A percentile compares a stretch with the other conserved stretches of the same genome.
Conservation (phyloP, 441 rosid genomes). For the Erodium texanum region DNA sequence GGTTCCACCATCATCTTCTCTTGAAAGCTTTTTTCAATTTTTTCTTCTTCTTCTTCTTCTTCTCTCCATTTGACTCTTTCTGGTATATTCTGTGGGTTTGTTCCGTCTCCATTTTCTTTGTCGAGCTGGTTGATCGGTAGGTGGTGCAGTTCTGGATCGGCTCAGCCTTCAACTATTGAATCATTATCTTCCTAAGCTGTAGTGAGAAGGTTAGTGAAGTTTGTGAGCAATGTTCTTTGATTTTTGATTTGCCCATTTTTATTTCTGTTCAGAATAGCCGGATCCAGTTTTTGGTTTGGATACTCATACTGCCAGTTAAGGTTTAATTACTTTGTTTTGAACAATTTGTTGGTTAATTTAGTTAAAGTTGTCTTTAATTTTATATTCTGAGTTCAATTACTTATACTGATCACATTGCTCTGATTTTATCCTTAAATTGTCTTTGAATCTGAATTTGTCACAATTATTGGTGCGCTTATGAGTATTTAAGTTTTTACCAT, state of each 20-base stretch:
- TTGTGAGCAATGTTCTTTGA: background rate
- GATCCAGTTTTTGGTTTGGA: background rate
- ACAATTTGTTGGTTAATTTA: background rate
- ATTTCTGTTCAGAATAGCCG: background rate
- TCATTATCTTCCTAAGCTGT: background rate
- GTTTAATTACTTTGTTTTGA: background rate
- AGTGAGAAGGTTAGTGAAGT: background rate
- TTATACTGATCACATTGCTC: background rate
- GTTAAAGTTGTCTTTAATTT: background rate
- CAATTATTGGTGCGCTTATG: background rate
- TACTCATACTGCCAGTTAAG: background rate
- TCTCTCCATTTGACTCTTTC: background rate
- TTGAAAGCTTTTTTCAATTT: background rate
- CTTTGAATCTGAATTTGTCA: background rate
- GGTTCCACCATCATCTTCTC: background rate
- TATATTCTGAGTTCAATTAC: background rate
- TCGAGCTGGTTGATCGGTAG: background rate
- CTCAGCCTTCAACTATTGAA: background rate
- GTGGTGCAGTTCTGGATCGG: background rate
- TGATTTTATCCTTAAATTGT: background rate
- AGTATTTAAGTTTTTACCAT: background rate
- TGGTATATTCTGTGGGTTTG: slow-evolving; percentile 3
- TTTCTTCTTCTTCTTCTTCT: background rate
- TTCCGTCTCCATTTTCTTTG: background rate
- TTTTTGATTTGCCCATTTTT: background rate